Conservation (phyloP, 176 grass and related monocot genomes). For the Oryza brachyantha region DNA sequence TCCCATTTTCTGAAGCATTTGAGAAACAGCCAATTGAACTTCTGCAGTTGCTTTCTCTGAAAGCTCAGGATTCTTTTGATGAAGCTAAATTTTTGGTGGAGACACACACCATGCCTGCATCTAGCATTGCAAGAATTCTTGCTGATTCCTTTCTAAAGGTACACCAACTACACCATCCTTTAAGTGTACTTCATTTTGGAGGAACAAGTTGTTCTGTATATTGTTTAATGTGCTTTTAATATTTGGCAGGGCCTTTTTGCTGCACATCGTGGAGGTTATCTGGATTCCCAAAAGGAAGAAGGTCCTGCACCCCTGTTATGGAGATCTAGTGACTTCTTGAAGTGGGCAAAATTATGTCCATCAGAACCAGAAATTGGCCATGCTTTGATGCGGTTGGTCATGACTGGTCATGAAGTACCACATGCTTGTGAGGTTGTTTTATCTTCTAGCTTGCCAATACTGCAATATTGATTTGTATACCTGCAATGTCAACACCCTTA, state of each 20-base stretch:
- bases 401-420: conserved; percentile 97
- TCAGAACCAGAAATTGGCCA: conserved; percentile 93
- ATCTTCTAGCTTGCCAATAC: neutral
- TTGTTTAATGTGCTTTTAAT: conserved; percentile 38
- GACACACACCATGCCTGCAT: conserved; percentile 68
- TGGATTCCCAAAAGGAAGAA: conserved; percentile 91
- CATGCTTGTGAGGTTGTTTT: conserved; percentile 85
- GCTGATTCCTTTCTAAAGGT: conserved; percentile 93
- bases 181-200: conserved; percentile 23
- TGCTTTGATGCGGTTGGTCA: conserved; percentile 95
- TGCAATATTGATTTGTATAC: neutral
- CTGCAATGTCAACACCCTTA: neutral
- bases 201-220: conserved; percentile 14
- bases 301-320: conserved; percentile 83
- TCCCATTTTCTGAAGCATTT: conserved; percentile 85
- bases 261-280: conserved; percentile 81
- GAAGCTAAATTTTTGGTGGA: conserved; percentile 89
- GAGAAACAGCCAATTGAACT: conserved; percentile 86
- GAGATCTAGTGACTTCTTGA: conserved; percentile 94
- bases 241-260: conserved; percentile 74
- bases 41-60: conserved; percentile 89
- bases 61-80: conserved; percentile 87
- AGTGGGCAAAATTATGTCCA: conserved; percentile 86
- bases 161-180: conserved; percentile 27
- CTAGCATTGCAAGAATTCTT: conserved; percentile 84